Evolutionary conservation across 2,329 filamentous ascomycete species (phyloP), one percentile per base, ranked within the genome.

Genomic region (Zalaria obscura): DNA sequence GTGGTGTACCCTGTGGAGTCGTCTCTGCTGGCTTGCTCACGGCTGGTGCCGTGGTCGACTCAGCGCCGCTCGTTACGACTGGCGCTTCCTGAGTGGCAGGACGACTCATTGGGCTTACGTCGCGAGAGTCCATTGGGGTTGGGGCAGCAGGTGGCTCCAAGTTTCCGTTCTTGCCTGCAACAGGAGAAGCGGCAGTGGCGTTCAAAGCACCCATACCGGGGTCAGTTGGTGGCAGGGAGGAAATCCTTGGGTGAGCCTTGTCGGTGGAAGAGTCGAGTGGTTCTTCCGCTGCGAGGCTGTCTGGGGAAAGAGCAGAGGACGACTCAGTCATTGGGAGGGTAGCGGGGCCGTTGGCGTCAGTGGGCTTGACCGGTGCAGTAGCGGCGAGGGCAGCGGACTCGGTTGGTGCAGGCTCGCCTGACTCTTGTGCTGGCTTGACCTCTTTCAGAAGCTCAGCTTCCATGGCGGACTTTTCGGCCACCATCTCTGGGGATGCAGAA

Each of bases 361-460:
- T 37, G 34, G 45, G 33, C 25, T 40, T 45, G 36, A 39, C 47
- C 25, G 57, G 59, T 10, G 58, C 58, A n/a, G 52, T 54, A 40
- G 58, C 54, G 46, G 56, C 45, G 3, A 57, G 54, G 6, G 59
- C 57, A 40, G 64, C 62, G 18, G 56, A 54, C 27, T 56, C 50
- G 29, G 58, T 61, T 8, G 64, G 63, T 33, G 66, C 65, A 34
- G 66, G 63, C 46, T 67, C 64, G 29, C 66, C 66, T 38, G 57
- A 50, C 39, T 62, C 60, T 41, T 66, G 50, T 5, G 55, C 55
- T 38, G 59, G 56, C 49, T 61, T 50, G 29, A 62, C 70, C 58
- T 82, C 74, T 48, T 75, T 70, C 38, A 87, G 66, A 5, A 93
- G 68, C 63, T 93, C 81, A 26, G 74, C 61, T 65, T 93, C 85